These are phyloP conservation scores for Veloboletus limbatus DNA, from an alignment of 1,284 basidiomycete species.

Conservation along the genomic window DNA sequence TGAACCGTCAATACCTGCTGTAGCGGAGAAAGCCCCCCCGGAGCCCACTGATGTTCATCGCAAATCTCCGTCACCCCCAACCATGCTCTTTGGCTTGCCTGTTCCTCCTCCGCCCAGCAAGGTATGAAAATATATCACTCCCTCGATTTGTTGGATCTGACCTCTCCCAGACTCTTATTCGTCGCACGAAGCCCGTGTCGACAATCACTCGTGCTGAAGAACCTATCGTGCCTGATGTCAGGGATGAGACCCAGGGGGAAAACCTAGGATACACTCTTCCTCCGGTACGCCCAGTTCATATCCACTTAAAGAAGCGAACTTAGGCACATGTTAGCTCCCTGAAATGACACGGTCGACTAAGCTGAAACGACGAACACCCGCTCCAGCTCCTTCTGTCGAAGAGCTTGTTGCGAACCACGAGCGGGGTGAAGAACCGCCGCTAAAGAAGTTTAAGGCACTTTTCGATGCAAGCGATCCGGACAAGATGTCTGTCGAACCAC, in stretches of 20 bases:
- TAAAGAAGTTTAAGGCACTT: conserved; percentile 67
- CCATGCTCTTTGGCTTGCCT: conserved; percentile 16
- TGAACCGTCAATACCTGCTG: conserved; percentile 37
- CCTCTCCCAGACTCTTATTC: conserved; percentile 19
- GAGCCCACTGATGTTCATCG: background rate
- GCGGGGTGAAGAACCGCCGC: conserved; percentile 46
- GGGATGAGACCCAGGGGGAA: conserved; percentile 13
- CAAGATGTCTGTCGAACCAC: conserved; percentile 27
- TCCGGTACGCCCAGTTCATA: conserved; percentile 18
- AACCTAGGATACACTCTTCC: conserved; percentile 21
- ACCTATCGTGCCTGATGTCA: conserved; percentile 3
- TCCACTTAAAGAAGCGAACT: background rate
- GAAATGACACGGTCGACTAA: conserved; percentile 20
- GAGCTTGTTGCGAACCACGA: conserved; percentile 18
- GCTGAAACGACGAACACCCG: conserved; percentile 27
- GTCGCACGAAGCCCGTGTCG: conserved; percentile 22
- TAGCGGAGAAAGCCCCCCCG: background rate
- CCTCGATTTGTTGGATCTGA: background rate
- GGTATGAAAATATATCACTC: conserved; percentile 9
- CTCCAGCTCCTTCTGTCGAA: conserved; percentile 14
- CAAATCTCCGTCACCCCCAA: conserved; percentile 14
- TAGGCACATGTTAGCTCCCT: conserved; percentile 16
- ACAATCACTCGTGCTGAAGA: conserved; percentile 8
- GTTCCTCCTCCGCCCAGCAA: conserved; percentile 33
- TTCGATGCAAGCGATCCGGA: conserved; percentile 66